phyloP scores from a whole-genome alignment of 768 basidiomycete species.

The Psilocybe sp. region DNA sequence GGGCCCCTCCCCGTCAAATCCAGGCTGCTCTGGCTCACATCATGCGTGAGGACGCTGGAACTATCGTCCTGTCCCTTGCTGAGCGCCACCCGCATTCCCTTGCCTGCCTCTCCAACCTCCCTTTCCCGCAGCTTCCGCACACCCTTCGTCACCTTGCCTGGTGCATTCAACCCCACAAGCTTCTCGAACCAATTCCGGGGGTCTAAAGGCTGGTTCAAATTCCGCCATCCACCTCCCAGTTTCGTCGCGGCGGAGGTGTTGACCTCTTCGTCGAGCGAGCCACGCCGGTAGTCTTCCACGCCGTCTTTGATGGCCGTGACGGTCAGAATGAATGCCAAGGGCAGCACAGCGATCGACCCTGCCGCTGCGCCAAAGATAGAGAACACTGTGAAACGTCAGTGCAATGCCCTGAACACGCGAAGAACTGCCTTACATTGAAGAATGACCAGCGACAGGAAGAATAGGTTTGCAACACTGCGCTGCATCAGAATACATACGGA shows the following conservation, averaged over 20 bases:
- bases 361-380: constrained; percentile 88
- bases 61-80: constrained; percentile 45
- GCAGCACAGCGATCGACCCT: constrained; percentile 78
- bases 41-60: constrained; percentile 34
- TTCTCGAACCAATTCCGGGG: constrained; percentile 73
- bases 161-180: constrained; percentile 65
- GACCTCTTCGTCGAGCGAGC: constrained; percentile 84
- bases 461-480: constrained; percentile 82
- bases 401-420: background rate
- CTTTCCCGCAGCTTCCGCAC: constrained; percentile 80
- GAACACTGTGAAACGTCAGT: constrained; percentile 54
- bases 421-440: constrained; percentile 57
- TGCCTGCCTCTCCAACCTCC: constrained; percentile 62
- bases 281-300: constrained; percentile 93
- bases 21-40: constrained; percentile 40
- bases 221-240: constrained; percentile 78
- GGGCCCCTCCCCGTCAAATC: constrained; percentile 39
- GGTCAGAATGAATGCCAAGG: constrained; percentile 79
- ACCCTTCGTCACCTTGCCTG: constrained; percentile 79
- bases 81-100: constrained; percentile 62
- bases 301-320: constrained; percentile 96
- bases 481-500: constrained; percentile 8
- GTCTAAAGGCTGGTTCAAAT: constrained; percentile 84
- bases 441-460: constrained; percentile 82
- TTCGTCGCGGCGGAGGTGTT: constrained; percentile 94